Percentiles rank a stretch among this genome's conserved stretches.
These are phyloP conservation scores for Trebouxiophyceae sp. DNA, from an alignment of 163 green algal genomes.

Conservation along the genomic window DNA sequence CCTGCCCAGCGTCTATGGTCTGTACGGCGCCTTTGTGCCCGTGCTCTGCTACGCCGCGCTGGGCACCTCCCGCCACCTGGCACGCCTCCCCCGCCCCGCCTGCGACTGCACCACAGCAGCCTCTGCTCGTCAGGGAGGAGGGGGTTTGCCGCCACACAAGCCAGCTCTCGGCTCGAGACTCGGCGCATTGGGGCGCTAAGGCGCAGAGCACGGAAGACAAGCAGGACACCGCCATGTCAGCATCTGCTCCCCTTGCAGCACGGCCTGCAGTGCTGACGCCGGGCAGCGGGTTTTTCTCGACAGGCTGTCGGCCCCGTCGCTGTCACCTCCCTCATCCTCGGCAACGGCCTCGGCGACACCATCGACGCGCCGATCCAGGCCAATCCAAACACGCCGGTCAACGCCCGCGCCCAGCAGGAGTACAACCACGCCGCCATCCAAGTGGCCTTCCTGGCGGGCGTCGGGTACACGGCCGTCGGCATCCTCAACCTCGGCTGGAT, in stretches of 20 bases:
- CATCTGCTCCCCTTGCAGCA: no score
- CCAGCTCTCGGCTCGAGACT: no score
- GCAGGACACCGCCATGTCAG: no score
- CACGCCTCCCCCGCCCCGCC: conserved; percentile 4
- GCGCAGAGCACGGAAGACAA: no score
- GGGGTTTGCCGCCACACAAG: no score
- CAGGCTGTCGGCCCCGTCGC: conserved; percentile 77
- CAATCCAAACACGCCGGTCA: conserved; percentile 30
- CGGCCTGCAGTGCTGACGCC: no score
- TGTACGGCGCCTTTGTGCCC: conserved; percentile 66
- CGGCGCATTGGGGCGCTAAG: no score
- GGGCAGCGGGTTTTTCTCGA: no score
- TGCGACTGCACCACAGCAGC: no score
- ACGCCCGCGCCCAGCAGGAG: conserved; percentile 22
- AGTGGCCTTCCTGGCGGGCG: conserved; percentile 57
- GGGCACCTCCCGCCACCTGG: conserved; percentile 61
- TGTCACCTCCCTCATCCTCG: conserved; percentile 68
- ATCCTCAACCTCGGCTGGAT: conserved; percentile 73
- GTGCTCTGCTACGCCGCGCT: conserved; percentile 65
- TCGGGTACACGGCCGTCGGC: conserved; percentile 54
- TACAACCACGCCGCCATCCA: conserved; percentile 46
- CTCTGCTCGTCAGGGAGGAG: no score
- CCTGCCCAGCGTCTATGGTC: conserved; percentile 31
- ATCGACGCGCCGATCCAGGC: conserved; percentile 20
- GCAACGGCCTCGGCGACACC: conserved; percentile 30